Base-by-base conservation (phyloP, 179 eudicot genomes). In the Vitellaria paradoxa region DNA sequence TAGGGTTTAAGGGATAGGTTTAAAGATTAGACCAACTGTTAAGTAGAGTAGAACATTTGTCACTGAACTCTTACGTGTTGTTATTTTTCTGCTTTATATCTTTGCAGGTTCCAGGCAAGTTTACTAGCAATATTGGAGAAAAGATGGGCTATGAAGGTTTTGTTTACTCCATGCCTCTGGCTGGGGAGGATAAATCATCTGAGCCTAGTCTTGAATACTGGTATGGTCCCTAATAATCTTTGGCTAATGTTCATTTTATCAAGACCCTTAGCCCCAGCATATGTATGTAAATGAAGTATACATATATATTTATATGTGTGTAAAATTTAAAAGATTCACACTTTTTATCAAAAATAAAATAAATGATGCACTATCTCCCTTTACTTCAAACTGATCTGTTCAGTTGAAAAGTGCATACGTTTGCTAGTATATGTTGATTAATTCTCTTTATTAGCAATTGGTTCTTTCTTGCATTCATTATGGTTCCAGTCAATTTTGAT, bases 111-210 rank as follows among this genome's bases (percentile, higher is more conserved):
- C 92, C 97, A 42, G 81, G 97, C 76, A 94, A 91, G 85, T 93
- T 94, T 82, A 93, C 97, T 21, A 84, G 96, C 77, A 90, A 87
- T 74, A 92, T 90, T 78, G 97, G 91, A 79, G 98, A 97, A 61
- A 94, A 93, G 86, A 94, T 94, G 98, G 97, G 97, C 63, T 94
- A 94, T 88, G 97, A 94, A 87, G 98, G 93, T 83, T 94, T 94
- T 80, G 97, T 94, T 55, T 93, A 93, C 77, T 94, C 93, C 86
- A 94, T 94, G 78, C 85, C 91, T 66, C 87, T 5, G 40, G 40
- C 98, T 40, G 98, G 91, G 82, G 97, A 94, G 85, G 98, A 94
- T 84, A 94, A 94, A 88, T 86, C 98, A 57, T 94, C 98, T 77
- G 98, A 93, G 81, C 97, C 95, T 81, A 86, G 97, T 83, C 93